Evolutionary conservation across 192 early-diverging fungal species (phyloP), one percentile per base, ranked within the genome.

Genomic region (Backusella liffmaniae): DNA sequence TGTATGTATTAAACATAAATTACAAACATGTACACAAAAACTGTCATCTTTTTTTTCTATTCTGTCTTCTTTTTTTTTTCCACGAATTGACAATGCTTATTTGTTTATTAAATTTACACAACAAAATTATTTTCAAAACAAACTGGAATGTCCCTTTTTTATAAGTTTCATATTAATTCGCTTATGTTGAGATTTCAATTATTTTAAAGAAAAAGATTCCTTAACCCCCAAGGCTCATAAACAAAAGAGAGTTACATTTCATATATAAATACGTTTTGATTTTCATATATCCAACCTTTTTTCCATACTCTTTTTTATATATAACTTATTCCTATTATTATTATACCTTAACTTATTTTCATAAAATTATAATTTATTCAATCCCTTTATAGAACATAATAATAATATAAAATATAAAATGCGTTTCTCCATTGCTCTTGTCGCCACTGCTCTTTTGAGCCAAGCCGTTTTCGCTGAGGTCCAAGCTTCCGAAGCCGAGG

Each of bases 361-460:
- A 7, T n/a, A 49, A 62, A 62, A 62, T 62, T 26, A 62, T 62
- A 23, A 26, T 3, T 29, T 29, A 62, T 26, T 62, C 13, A 7
- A 29, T 62, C 46, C 15, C 5, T 1, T 49, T 49, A 44, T 44
- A 49, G 46, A 49, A n/a, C 4, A 49, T 49, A 49, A 21, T 49
- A 49, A 49, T 49, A 49, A 49, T 29, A 18, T 49, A 59, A 59
- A 42, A 59, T 23, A 23, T 23, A 53, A 21, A 42, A 76, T 76
- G 75, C 42, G 67, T 30, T 59, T 76, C 67, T 49, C 37, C 23
- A 67, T 76, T 67, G 46, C 75, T 76, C 13, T 76, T 53, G n/a
- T 76, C 30, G 66, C 75, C 29, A 34, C 65, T 1, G 44, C 53
- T 37, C 32, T 76, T 23, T 32, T 76, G 41, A 37, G 66, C 29